Percentiles rank a stretch among this genome's conserved stretches.
Evolutionary conservation across 164 flowering plant species (phyloP).

Genomic region (Tinospora cordifolia): DNA sequence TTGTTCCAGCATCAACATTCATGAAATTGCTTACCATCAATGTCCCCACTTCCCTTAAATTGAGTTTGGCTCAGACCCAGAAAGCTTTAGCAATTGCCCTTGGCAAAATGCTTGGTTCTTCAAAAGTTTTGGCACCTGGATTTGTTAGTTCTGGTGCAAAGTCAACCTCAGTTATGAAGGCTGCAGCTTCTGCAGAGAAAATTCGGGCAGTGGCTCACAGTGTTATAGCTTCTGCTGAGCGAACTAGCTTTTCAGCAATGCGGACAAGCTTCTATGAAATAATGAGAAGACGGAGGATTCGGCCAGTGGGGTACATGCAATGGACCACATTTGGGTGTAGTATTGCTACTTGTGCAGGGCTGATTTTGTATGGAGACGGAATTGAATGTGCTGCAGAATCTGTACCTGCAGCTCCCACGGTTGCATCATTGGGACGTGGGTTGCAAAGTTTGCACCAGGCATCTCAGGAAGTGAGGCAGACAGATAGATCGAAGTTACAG

Average conservation of each 20-base stretch:
- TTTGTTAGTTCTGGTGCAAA: slow-evolving; percentile 49
- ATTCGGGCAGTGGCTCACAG: slow-evolving; percentile 63
- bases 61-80: slow-evolving; percentile 52
- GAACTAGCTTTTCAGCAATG: slow-evolving; percentile 79
- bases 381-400: slow-evolving; percentile 87
- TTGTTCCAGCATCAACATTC: slow-evolving; percentile 56
- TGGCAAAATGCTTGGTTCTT: slow-evolving; percentile 46
- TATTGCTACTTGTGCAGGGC: slow-evolving; percentile 61
- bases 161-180: slow-evolving; percentile 45
- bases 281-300: slow-evolving; percentile 61
- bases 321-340: slow-evolving; percentile 89
- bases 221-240: slow-evolving; percentile 68
- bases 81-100: slow-evolving; percentile 44
- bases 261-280: slow-evolving; percentile 83
- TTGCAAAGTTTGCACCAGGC: slow-evolving; percentile 59
- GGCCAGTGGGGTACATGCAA: slow-evolving; percentile 49
- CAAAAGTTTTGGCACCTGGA: slow-evolving; percentile 54
- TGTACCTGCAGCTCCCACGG: slow-evolving; percentile 64
- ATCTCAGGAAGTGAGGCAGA: slow-evolving; percentile 38
- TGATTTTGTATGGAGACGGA: slow-evolving; percentile 75
- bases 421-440: slow-evolving; percentile 86
- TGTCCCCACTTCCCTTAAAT: slow-evolving; percentile 57
- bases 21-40: slow-evolving; percentile 52
- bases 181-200: slow-evolving; percentile 67
- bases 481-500: slow-evolving; percentile 44